Percentiles rank a stretch among this genome's conserved stretches.
phyloP scores from a whole-genome alignment of 805 yeast species.

The Martiniozyma abietophila region DNA sequence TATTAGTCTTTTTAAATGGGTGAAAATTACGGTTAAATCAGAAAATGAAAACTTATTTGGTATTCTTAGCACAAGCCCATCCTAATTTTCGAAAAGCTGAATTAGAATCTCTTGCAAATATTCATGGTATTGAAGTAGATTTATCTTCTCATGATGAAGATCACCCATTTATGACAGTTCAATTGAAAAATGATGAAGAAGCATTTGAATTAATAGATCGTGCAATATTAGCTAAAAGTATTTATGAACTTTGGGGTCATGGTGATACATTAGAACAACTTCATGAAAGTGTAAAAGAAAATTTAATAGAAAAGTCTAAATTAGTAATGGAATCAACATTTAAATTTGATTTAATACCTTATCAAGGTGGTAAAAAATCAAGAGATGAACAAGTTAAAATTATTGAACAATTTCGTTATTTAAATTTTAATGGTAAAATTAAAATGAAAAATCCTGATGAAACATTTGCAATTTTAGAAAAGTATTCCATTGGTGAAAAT shows the following conservation, averaged over 20 bases:
- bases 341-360: conserved; percentile 76
- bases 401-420: conserved; percentile 63
- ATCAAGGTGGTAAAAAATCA: conserved; percentile 53
- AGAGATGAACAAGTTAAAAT: conserved; percentile 43
- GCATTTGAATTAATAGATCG: conserved; percentile 59
- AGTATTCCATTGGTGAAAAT: conserved; percentile 35
- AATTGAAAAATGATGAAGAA: conserved; percentile 53
- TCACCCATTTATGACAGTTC: conserved; percentile 64
- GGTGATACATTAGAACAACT: conserved; percentile 48
- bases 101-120: conserved; percentile 71
- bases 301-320: conserved; percentile 21
- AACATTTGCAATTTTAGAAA: conserved; percentile 64
- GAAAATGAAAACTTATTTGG: conserved; percentile 50
- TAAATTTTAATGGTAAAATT: conserved; percentile 71
- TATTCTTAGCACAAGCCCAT: conserved; percentile 82
- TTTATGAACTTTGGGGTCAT: conserved; percentile 80
- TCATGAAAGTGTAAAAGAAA: conserved; percentile 40
- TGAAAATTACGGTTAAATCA: too few relatives aligned
- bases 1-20: too few relatives aligned
- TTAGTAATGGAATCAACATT: conserved; percentile 43
- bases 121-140: conserved; percentile 49
- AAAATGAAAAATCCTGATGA: conserved; percentile 69
- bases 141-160: conserved; percentile 46
- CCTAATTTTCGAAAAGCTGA: conserved; percentile 74
- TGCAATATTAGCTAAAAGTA: conserved; percentile 60